Conservation (phyloP, 768 basidiomycete species). For the Peribolospora kevripleyi region DNA sequence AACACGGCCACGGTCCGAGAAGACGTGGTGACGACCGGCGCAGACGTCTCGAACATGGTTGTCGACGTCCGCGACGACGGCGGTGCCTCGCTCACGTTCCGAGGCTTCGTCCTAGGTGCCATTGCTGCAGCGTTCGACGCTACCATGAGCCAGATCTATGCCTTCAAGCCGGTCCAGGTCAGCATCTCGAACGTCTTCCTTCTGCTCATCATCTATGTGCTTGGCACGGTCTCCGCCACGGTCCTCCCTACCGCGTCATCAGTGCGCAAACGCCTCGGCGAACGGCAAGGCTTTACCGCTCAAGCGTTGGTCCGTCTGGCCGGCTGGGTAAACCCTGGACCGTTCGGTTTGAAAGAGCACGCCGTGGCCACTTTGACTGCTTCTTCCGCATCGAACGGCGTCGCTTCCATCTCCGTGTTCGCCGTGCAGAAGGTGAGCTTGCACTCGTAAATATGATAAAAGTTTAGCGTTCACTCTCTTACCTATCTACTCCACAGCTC, state of each 20-base stretch:
- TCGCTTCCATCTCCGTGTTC: constrained; percentile 35
- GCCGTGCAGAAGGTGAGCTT: constrained; percentile 25
- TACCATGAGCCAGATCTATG: constrained; percentile 30
- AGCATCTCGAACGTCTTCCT: constrained; percentile 23
- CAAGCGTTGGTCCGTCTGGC: constrained; percentile 15
- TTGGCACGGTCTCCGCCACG: constrained; percentile 22
- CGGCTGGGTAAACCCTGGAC: constrained; percentile 33
- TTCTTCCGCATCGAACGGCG: constrained; percentile 32
- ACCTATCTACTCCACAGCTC: neutral
- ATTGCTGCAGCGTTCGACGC: constrained; percentile 35
- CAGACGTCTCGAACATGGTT: constrained; percentile 20
- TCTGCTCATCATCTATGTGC: constrained; percentile 29
- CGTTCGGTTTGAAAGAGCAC: constrained; percentile 40
- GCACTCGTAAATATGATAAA: neutral
- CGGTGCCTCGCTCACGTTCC: constrained; percentile 32
- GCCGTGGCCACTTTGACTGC: constrained; percentile 34
- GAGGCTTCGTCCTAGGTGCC: constrained; percentile 34
- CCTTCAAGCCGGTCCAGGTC: neutral
- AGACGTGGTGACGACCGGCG: constrained; percentile 9
- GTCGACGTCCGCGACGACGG: constrained; percentile 36
- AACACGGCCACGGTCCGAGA: neutral
- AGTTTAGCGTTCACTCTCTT: neutral
- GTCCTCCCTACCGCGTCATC: constrained; percentile 18
- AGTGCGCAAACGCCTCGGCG: constrained; percentile 23
- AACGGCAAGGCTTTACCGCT: neutral